phyloP scores from a whole-genome alignment of 768 basidiomycete genomes.

The Trametes villosa region DNA sequence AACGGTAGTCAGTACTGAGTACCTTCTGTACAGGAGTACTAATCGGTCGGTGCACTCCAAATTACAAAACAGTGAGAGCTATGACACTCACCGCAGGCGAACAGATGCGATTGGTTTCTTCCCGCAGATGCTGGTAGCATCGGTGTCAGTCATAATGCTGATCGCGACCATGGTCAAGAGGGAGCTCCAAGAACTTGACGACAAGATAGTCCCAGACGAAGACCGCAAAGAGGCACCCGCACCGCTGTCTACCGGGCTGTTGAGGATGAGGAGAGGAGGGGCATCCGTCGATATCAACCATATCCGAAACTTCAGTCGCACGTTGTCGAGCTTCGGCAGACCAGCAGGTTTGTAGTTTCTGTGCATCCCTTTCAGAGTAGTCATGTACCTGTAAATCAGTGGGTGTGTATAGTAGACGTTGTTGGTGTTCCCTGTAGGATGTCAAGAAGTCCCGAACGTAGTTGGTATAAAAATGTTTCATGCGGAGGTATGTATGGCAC shows the following conservation, averaged over 20 bases:
- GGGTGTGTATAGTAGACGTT: too few relatives aligned
- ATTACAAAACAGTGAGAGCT: neutral
- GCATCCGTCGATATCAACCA: conserved; percentile 33
- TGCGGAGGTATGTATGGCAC: too few relatives aligned
- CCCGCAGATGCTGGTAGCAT: conserved; percentile 58
- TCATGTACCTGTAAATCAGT: too few relatives aligned
- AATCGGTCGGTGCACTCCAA: conserved; percentile 43
- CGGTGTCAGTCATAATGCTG: conserved; percentile 45
- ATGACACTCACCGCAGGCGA: neutral
- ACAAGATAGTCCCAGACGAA: neutral
- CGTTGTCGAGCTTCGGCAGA: neutral
- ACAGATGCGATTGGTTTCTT: conserved; percentile 61
- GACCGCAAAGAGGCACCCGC: conserved; percentile 24
- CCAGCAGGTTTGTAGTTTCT: neutral
- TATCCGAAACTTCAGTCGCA: conserved; percentile 18
- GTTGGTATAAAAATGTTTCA: too few relatives aligned
- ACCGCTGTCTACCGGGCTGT: conserved; percentile 26
- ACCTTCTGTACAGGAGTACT: conserved; percentile 44
- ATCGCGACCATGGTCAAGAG: conserved; percentile 47
- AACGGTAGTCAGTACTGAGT: neutral
- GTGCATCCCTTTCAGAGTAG: too few relatives aligned
- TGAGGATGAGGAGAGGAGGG: conserved; percentile 27
- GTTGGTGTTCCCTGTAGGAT: too few relatives aligned
- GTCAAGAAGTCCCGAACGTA: too few relatives aligned
- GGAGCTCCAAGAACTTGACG: conserved; percentile 36